A percentile compares a stretch with the other conserved stretches of the same genome.
phyloP scores from a whole-genome alignment of 257 asterid species.

The Perilla frutescens region DNA sequence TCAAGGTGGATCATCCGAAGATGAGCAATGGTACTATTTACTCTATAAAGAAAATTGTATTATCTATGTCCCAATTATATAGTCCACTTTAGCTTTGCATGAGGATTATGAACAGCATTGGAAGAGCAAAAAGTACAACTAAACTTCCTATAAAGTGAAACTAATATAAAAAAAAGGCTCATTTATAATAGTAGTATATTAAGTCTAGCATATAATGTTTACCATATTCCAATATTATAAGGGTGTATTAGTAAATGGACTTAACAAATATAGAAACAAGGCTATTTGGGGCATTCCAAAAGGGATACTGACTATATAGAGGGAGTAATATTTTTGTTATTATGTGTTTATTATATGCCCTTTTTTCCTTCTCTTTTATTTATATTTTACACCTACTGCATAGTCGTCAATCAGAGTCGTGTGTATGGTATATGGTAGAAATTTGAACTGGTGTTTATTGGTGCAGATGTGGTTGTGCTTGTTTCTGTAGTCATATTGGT shows the following conservation, averaged over 20 bases:
- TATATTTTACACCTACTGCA: background rate
- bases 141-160: background rate
- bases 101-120: background rate
- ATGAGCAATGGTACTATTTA: conserved; percentile 63
- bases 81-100: background rate
- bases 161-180: no score
- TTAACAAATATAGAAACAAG: background rate
- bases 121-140: background rate
- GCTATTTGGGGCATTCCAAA: background rate
- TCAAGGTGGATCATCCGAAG: conserved; percentile 69
- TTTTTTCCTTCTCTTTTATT: background rate
- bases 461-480: conserved; percentile 76
- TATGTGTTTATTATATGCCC: background rate
- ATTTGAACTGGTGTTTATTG: conserved; percentile 22
- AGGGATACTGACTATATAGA: background rate
- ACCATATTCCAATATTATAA: background rate
- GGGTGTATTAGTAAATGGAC: background rate
- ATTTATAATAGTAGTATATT: background rate
- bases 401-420: background rate
- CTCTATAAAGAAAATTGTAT: background rate
- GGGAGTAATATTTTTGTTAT: background rate
- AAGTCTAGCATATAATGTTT: background rate
- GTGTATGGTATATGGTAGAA: background rate
- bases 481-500: conserved; percentile 79
- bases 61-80: background rate